Percentiles rank a stretch among this genome's conserved stretches.
These are phyloP conservation scores for Eimeria necatrix DNA, from an alignment of 169 alveolate genomes.

Conservation along the genomic window DNA sequence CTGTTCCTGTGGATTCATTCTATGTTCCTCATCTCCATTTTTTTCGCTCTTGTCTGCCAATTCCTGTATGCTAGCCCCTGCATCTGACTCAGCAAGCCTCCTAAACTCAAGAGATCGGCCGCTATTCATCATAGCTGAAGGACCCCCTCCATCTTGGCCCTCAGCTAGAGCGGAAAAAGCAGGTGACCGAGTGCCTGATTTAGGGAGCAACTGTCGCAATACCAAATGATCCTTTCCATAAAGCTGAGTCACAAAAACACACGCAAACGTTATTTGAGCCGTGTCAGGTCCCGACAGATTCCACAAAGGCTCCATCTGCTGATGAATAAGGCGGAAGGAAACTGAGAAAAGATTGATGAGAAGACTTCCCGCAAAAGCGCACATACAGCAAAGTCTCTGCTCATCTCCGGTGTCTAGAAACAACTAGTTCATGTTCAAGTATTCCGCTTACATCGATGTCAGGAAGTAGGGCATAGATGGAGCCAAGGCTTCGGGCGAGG, in stretches of 20 bases:
- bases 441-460: slow-evolving; percentile 40
- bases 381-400: background rate
- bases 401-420: background rate
- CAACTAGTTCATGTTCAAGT: too few species aligned
- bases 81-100: slow-evolving; percentile 36
- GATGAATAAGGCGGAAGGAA: too few species aligned
- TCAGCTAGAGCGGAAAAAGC: background rate
- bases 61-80: background rate
- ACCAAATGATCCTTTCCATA: slow-evolving; percentile 60
- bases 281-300: too few species aligned
- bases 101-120: slow-evolving; percentile 14
- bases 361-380: background rate
- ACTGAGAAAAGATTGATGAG: background rate
- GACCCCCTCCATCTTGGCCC: background rate
- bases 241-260: slow-evolving; percentile 13
- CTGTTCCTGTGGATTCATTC: background rate
- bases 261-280: background rate
- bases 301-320: too few species aligned
- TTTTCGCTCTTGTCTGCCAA: background rate
- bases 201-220: slow-evolving; percentile 30
- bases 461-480: slow-evolving; percentile 75
- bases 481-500: slow-evolving; percentile 71
- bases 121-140: background rate
- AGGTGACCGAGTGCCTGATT: background rate
- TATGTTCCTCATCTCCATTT: background rate